Evolutionary conservation across 225 moss, liverwort and hornwort species (phyloP), one percentile per base, ranked within the genome.

Genomic region (Sphagnum tenellum): DNA sequence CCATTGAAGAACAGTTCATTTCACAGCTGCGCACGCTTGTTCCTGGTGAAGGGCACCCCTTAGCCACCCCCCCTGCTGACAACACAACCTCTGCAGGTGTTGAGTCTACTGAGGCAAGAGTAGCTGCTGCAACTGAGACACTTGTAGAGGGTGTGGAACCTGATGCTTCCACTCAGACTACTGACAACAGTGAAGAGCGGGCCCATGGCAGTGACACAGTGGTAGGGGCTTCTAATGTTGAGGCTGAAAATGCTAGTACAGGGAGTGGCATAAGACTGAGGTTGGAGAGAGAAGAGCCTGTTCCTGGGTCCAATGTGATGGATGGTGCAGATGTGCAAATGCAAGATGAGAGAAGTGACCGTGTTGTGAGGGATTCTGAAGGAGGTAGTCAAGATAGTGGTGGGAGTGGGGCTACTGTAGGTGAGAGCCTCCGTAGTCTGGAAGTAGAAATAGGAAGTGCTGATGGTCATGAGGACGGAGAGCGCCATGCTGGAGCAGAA

Each of bases 361-460:
- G 71, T 49, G 81, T 65, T 10, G 64, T 62, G 13, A 71, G 86
- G 59, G 94, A 95, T 69, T 66, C 74, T 7, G 94, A 95, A 69
- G 91, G 74, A 8, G 91, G 88, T 53, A 95, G 94, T 7, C 94
- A 95, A 81, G 91, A 95, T 60, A 95, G 94, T 73, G 94, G 86
- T 46, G 94, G 88, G 47, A 94, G 94, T 75, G 94, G 91, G 45
- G 94, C 91, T 55, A 95, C 94, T 59, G 91, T 89, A 54, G 94
- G 94, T 67, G 94, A 91, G 74, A 95, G 94, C 64, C 91, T 95
- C 47, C 89, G 94, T 4, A 95, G 94, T 74, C 66, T 95, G 68
- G 94, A 95, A 77, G 94, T 95, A 60, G 91, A 95, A 69, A 81
- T 95, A 67, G 94, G 94, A 13, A 95, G 94, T 76, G 94, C 81